Conservation (phyloP, 306 rosid species). For the Prunus mira region DNA sequence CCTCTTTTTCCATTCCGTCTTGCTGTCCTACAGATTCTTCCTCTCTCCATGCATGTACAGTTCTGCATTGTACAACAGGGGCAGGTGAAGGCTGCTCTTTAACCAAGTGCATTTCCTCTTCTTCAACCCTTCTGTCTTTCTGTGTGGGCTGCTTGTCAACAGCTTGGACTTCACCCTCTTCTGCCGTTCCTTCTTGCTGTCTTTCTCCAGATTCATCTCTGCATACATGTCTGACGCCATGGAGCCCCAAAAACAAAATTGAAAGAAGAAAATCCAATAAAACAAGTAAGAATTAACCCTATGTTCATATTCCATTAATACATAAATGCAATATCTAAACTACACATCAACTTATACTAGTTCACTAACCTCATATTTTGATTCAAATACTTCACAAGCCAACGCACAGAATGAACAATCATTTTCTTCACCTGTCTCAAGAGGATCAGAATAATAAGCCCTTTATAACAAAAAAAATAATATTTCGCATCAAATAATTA, state of each 20-base stretch:
- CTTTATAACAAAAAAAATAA: not conserved
- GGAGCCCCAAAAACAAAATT: not conserved
- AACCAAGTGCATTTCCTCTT: not conserved
- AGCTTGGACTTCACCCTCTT: not conserved
- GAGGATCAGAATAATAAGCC: not conserved
- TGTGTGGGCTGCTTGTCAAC: not conserved
- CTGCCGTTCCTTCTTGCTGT: not conserved
- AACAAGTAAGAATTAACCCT: not conserved
- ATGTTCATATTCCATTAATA: not conserved
- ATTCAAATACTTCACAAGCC: slow-evolving; percentile 28
- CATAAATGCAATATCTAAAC: not conserved
- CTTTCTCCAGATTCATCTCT: not conserved
- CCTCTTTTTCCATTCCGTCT: not conserved
- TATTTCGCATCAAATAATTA: not conserved
- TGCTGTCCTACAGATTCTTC: not conserved
- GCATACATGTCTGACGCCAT: not conserved
- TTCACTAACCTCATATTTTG: slow-evolving; percentile 39
- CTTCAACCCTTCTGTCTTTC: not conserved
- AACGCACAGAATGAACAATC: slow-evolving; percentile 43
- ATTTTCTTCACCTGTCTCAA: slow-evolving; percentile 70
- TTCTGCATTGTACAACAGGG: not conserved
- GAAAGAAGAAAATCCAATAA: not conserved
- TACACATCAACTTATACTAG: not conserved
- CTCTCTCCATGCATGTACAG: not conserved
- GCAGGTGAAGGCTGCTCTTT: not conserved